These are phyloP conservation scores for Amylocarpus encephaloides DNA, from an alignment of 2,329 filamentous ascomycete species.

Conservation along the genomic window DNA sequence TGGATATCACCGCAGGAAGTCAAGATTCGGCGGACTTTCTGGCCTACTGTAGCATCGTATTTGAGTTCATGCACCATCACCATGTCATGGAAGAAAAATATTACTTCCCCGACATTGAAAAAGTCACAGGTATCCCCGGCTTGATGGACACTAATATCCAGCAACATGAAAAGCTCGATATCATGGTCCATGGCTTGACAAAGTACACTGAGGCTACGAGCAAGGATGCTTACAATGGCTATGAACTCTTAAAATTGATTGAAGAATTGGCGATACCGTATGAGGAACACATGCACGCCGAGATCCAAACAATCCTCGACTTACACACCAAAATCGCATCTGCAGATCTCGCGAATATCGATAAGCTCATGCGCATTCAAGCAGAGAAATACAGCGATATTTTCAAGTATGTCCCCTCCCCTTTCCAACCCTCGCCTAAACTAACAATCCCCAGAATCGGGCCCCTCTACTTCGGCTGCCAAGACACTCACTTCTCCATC, in stretches of 20 bases:
- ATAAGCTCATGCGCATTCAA: conserved; percentile 12
- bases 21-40: conserved; percentile 30
- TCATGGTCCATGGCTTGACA: conserved; percentile 25
- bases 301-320: conserved; percentile 27
- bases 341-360: conserved; percentile 16
- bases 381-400: conserved; percentile 21
- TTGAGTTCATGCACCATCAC: conserved; percentile 32
- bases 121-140: conserved; percentile 26
- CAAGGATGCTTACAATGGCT: conserved; percentile 23
- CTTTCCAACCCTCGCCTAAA: background rate
- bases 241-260: conserved; percentile 22
- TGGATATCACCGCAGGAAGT: conserved; percentile 21
- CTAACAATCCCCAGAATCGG: conserved; percentile 13
- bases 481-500: conserved; percentile 16
- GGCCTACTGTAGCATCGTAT: conserved; percentile 30
- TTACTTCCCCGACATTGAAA: conserved; percentile 34
- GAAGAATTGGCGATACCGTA: conserved; percentile 20
- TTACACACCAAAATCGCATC: conserved; percentile 18
- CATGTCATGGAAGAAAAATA: conserved; percentile 31
- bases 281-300: conserved; percentile 29
- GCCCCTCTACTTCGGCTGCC: conserved; percentile 16
- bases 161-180: conserved; percentile 33
- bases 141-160: conserved; percentile 32
- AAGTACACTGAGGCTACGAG: conserved; percentile 24
- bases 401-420: conserved; percentile 17